These are phyloP conservation scores for Geotrichum armillariae DNA, from an alignment of 1,139 yeast species.

Conservation along the genomic window DNA sequence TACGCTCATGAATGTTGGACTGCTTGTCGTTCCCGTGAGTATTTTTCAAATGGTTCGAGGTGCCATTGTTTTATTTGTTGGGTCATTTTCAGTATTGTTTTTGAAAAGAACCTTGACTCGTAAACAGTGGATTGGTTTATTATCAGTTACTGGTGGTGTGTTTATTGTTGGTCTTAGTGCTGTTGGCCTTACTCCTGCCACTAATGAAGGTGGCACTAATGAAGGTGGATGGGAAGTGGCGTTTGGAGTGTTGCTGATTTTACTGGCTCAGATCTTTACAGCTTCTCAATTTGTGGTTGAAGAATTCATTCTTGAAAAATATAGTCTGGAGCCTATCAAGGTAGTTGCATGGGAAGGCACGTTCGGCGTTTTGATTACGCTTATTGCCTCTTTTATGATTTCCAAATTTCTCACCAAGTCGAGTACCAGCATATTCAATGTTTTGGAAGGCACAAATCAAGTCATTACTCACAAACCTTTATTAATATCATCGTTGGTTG, in stretches of 20 bases:
- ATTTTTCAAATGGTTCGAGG: conserved; percentile 86
- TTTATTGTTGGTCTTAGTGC: conserved; percentile 76
- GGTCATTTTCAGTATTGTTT: conserved; percentile 65
- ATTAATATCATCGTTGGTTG: conserved; percentile 55
- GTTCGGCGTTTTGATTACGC: conserved; percentile 56
- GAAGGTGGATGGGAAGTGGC: conserved; percentile 31
- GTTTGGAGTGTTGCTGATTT: conserved; percentile 59
- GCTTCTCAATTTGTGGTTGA: conserved; percentile 80
- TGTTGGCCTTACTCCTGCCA: conserved; percentile 44
- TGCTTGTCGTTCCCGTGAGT: conserved; percentile 76
- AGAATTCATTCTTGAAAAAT: conserved; percentile 60
- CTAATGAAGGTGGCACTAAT: conserved; percentile 50
- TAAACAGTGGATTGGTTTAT: conserved; percentile 68
- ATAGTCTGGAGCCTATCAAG: conserved; percentile 59
- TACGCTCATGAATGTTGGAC: conserved; percentile 73
- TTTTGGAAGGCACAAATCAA: conserved; percentile 52
- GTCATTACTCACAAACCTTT: conserved; percentile 46
- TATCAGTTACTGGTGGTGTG: conserved; percentile 64
- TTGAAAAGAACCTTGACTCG: conserved; percentile 56
- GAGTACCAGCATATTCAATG: conserved; percentile 55
- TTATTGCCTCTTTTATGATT: conserved; percentile 45
- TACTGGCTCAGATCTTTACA: conserved; percentile 63
- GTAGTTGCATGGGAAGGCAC: conserved; percentile 77
- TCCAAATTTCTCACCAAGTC: conserved; percentile 44
- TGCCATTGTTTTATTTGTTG: conserved; percentile 74